Base-by-base conservation (phyloP, 305 asterid species). In the Striga hermonthica region DNA sequence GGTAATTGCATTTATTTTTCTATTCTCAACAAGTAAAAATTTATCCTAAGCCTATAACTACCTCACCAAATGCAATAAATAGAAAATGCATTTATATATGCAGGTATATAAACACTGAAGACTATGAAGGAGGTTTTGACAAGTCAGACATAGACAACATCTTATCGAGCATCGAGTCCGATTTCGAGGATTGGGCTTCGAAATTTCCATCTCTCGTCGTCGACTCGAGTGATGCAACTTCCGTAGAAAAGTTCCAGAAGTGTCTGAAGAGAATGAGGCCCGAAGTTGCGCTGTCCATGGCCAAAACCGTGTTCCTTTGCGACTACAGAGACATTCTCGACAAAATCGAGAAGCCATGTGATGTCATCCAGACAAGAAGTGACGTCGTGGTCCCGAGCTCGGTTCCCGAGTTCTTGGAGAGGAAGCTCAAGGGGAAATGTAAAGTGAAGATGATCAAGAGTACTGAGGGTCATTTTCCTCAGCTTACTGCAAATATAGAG, bases 381-480 rank as follows among this genome's bases (percentile, higher is more conserved):
- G 98, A 91, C 75, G n/a, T 60, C 1, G 91, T 64, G 0, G 96
- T 91, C n/a, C 98, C 98, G 8, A 34, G 68, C 59, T 81, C 83
- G 0, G 91, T 88, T 10, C 74, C 80, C 4, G 3, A 14, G n/a
- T 86, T 79, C 84, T 81, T 88, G 84, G 76, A 73, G 59, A 74
- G 47, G 56, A 77, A 68, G 55, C 81, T 91, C 52, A 80, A 71
- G 28, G 91, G 75, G 5, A 64, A 66, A 41, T 76, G 85, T 15
- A 71, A 77, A 14, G 35, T 88, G 7, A 70, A 83, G 37, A 47
- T 83, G 15, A 67, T 88, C 37, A 72, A 84, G 31, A 2, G 31
- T 6, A 80, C 91, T 0, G 70, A 69, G 0, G 96, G 98, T 0
- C 94, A 91, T 80, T 88, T 88, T 64, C 98, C 98, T 64, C 98